These are phyloP conservation scores for Lactuca sativa DNA, from an alignment of 129 eudicot genomes.

Conservation along the genomic window DNA sequence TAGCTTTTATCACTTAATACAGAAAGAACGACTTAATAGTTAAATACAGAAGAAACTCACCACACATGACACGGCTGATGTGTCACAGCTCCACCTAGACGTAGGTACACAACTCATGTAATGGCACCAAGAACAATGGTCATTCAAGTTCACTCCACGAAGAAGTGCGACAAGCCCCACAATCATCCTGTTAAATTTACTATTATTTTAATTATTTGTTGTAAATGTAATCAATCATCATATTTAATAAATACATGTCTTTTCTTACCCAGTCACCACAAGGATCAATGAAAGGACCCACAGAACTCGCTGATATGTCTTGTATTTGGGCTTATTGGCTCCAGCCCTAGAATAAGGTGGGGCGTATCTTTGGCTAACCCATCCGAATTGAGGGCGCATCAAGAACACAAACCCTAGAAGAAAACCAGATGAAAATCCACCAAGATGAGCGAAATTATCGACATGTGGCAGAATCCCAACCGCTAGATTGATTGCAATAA, in stretches of 20 bases:
- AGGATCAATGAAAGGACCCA: conserved; percentile 71
- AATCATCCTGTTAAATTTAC: conserved; percentile 43
- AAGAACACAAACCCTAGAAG: conserved; percentile 92
- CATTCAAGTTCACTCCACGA: conserved; percentile 66
- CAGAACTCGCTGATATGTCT: conserved; percentile 57
- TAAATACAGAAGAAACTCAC: conserved; percentile 28
- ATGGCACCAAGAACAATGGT: conserved; percentile 92
- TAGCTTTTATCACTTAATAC: background rate
- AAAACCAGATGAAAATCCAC: conserved; percentile 82
- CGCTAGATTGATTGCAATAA: conserved; percentile 70
- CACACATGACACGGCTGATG: conserved; percentile 52
- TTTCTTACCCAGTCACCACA: conserved; percentile 65
- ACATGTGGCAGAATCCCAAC: conserved; percentile 90
- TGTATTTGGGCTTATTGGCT: conserved; percentile 54
- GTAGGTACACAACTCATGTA: conserved; percentile 92
- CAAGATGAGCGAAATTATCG: conserved; percentile 96
- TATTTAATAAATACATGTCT: background rate
- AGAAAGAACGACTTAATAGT: background rate
- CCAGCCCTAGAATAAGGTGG: conserved; percentile 38
- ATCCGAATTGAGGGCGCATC: conserved; percentile 79
- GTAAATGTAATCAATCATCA: background rate
- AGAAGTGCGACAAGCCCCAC: conserved; percentile 62
- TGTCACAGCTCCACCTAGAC: conserved; percentile 80
- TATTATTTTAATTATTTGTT: background rate
- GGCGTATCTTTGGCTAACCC: conserved; percentile 72